A percentile compares a stretch with the other conserved stretches of the same genome.
Evolutionary conservation across 306 rosid species (phyloP).

Genomic region (Boehmeria nivea): DNA sequence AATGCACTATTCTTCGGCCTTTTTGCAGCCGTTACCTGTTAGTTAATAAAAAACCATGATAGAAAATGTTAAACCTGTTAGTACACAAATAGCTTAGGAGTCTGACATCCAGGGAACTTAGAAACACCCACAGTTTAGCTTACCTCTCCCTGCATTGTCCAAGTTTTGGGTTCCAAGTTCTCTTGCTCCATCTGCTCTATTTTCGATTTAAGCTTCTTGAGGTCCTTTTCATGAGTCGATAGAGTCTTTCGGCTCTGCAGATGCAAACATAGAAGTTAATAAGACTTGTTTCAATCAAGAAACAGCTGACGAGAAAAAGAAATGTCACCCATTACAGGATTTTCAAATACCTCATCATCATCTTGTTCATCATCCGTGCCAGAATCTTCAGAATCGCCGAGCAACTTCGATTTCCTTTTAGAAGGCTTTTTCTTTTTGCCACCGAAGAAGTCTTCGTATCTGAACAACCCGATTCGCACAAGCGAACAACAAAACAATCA

Average conservation of each 20-base stretch:
- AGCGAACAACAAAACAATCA: too few relatives aligned
- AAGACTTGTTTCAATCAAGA: slow-evolving; percentile 5
- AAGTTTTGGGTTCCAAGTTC: slow-evolving; percentile 65
- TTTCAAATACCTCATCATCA: slow-evolving; percentile 34
- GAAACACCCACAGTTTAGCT: not conserved
- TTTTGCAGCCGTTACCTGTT: slow-evolving; percentile 77
- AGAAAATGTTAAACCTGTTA: not conserved
- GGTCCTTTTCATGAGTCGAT: slow-evolving; percentile 72
- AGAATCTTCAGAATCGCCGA: slow-evolving; percentile 36
- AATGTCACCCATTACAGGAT: slow-evolving; percentile 33
- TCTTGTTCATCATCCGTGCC: slow-evolving; percentile 17
- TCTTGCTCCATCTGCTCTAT: slow-evolving; percentile 76
- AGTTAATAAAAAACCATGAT: not conserved
- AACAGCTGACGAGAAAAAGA: not conserved
- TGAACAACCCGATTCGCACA: slow-evolving; percentile 23
- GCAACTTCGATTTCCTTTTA: slow-evolving; percentile 32
- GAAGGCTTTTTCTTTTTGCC: slow-evolving; percentile 36
- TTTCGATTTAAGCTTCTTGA: slow-evolving; percentile 42
- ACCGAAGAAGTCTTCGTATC: slow-evolving; percentile 73
- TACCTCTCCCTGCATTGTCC: slow-evolving; percentile 99
- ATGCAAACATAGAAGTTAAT: slow-evolving; percentile 3
- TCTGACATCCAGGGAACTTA: too few relatives aligned
- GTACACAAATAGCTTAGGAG: too few relatives aligned
- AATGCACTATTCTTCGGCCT: slow-evolving; percentile 84
- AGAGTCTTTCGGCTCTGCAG: slow-evolving; percentile 37